Evolutionary conservation across 768 basidiomycete species (phyloP), one percentile per base, ranked within the genome.

Genomic region (Russula compacta): DNA sequence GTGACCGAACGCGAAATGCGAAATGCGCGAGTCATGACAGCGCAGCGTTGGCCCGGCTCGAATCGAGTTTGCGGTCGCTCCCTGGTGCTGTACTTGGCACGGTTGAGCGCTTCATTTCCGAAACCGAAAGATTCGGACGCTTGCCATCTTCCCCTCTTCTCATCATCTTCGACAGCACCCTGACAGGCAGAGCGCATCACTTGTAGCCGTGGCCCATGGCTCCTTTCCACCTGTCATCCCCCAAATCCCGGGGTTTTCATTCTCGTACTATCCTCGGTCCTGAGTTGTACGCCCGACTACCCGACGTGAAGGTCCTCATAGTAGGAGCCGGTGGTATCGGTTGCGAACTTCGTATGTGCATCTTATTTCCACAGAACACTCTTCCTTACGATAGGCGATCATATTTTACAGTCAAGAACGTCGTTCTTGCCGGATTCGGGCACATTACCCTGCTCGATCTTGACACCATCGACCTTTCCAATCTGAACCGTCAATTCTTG

Each of bases 321-420:
- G 95, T 99, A 36, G 97, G 97, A 33, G 93, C 93, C 46, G 95
- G 95, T 48, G 95, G 95, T 0, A 98, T 98, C 69, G 97, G 97
- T 8, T 99, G 95, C 69, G 97, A 99, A 76, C 81, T 99, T 4
- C 72, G 94, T 94, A 71, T 67, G 47, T 51, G 10, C 36, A 12
- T 60, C 44, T 43, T 54, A 6, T 46, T 46, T 46, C 21, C 38
- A 32, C 21, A 40, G 12, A 19, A 42, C 38, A 14, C 49, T 39
- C 38, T 49, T 32, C 48, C 35, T 53, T n/a, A 52, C 14, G 19
- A 52, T 32, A 19, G 17, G 8, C 14, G 24, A 44, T 40, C 21
- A 17, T 12, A 32, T 36, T 29, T 44, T 32, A 11, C 63, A 97
- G 94, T 99, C 68, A 99, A 99, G 77, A 98, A 98, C 70, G 79